These are phyloP conservation scores for Dendrobium huoshanense DNA, from an alignment of 106 monocot genomes.

Conservation along the genomic window DNA sequence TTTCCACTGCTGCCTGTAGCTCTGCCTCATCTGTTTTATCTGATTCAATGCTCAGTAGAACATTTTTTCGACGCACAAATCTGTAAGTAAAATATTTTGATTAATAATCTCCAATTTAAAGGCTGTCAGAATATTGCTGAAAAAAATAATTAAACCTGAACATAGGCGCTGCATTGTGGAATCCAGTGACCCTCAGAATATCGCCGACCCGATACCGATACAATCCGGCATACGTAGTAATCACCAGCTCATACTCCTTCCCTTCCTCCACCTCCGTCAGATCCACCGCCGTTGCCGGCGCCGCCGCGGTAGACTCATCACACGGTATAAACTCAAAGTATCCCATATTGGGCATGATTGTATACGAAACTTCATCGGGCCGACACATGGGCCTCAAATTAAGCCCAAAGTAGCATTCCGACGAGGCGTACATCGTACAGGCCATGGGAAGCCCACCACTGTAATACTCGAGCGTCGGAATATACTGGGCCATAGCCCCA, in stretches of 20 bases:
- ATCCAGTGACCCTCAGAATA: slow-evolving; percentile 12
- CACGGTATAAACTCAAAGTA: slow-evolving; percentile 59
- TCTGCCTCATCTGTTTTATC: slow-evolving; percentile 60
- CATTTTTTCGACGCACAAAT: slow-evolving; percentile 41
- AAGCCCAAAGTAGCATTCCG: slow-evolving; percentile 90
- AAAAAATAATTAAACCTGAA: slow-evolving; percentile 1
- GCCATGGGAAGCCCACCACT: slow-evolving; percentile 80
- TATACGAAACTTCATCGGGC: slow-evolving; percentile 33
- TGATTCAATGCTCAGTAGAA: slow-evolving; percentile 48
- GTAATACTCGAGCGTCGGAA: slow-evolving; percentile 58
- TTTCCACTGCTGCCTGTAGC: slow-evolving; percentile 46
- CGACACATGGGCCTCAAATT: slow-evolving; percentile 67
- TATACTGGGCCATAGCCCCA: slow-evolving; percentile 9
- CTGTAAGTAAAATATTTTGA: slow-evolving; percentile 11
- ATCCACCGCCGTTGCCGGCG: slow-evolving; percentile 22
- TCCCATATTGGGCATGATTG: slow-evolving; percentile 37
- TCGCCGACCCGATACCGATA: slow-evolving; percentile 35
- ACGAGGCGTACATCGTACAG: slow-evolving; percentile 91
- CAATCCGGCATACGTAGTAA: slow-evolving; percentile 73
- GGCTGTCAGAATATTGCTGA: too few species aligned
- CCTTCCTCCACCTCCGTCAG: slow-evolving; percentile 54
- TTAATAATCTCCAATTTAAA: too few species aligned
- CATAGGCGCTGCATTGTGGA: slow-evolving; percentile 18
- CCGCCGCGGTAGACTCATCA: neutral
- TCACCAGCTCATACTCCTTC: slow-evolving; percentile 69